These are phyloP conservation scores for Fistulifera pelliculosa DNA, from an alignment of 108 stramenopile species.

Conservation along the genomic window DNA sequence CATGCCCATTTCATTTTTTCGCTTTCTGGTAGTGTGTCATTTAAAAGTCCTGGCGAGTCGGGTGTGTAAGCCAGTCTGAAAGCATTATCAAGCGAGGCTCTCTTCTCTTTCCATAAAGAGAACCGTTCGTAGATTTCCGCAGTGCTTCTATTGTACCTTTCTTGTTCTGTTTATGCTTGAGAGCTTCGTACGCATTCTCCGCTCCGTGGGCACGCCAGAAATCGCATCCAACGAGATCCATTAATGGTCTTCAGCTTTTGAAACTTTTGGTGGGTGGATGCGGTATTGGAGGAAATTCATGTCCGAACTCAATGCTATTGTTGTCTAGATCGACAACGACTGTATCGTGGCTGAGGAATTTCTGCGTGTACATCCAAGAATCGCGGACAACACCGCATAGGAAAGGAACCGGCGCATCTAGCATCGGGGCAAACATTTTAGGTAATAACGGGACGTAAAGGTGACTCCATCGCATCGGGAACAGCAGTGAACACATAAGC, in stretches of 20 bases:
- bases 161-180: slow-evolving; percentile 2
- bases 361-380: slow-evolving; percentile 56
- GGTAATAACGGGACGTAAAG: slow-evolving; percentile 84
- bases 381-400: slow-evolving; percentile 78
- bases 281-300: slow-evolving; percentile 44
- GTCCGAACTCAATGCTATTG: slow-evolving; percentile 61
- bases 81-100: slow-evolving; percentile 64
- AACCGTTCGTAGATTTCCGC: slow-evolving; percentile 12
- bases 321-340: slow-evolving; percentile 87
- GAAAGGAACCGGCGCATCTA: slow-evolving; percentile 87
- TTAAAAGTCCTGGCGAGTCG: slow-evolving; percentile 24
- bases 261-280: slow-evolving; percentile 51
- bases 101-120: slow-evolving; percentile 73
- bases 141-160: slow-evolving; percentile 8
- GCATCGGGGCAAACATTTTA: slow-evolving; percentile 67
- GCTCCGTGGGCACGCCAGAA: slow-evolving; percentile 72
- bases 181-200: slow-evolving; percentile 30
- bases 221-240: slow-evolving; percentile 66
- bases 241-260: slow-evolving; percentile 56
- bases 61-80: slow-evolving; percentile 70
- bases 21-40: slow-evolving; percentile 22
- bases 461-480: slow-evolving; percentile 93
- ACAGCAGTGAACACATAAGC: slow-evolving; percentile 90
- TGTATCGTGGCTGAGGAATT: slow-evolving; percentile 66
- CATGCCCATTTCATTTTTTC: slow-evolving; percentile 63